phyloP scores from a whole-genome alignment of 139 green algal species.

The Yamagishiella unicocca region DNA sequence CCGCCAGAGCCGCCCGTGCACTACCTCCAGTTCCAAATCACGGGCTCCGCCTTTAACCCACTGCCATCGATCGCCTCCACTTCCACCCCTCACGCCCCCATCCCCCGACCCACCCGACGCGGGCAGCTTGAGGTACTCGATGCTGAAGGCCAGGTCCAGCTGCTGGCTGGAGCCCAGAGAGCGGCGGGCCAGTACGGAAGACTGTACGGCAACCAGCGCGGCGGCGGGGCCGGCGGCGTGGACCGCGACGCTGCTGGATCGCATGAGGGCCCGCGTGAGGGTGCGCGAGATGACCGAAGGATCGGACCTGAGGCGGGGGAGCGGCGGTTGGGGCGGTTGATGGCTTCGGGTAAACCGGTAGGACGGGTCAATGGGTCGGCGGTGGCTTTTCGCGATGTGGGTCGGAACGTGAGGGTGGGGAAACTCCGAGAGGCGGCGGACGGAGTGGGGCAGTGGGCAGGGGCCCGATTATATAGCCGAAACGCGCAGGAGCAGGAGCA shows the following conservation, averaged over 20 bases:
- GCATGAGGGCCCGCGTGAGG: not conserved
- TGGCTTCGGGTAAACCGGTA: too few species aligned
- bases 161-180: not conserved
- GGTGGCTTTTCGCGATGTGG: too few species aligned
- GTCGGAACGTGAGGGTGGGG: too few species aligned
- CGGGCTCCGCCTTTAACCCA: too few species aligned
- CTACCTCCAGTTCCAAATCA: too few species aligned
- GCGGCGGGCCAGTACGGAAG: not conserved
- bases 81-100: not conserved
- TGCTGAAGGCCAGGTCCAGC: constrained; percentile 35
- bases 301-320: not conserved
- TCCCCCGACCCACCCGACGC: not conserved
- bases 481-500: too few species aligned
- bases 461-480: too few species aligned
- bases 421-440: too few species aligned
- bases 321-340: not conserved
- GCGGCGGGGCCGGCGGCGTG: constrained; percentile 18
- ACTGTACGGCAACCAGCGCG: constrained; percentile 22
- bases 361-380: too few species aligned
- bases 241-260: not conserved
- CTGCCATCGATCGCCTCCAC: too few species aligned
- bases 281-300: not conserved
- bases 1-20: too few species aligned
- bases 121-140: constrained; percentile 22
- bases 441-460: too few species aligned